phyloP scores from a whole-genome alignment of 2,329 filamentous ascomycete genomes.

The Penicillium sp. region DNA sequence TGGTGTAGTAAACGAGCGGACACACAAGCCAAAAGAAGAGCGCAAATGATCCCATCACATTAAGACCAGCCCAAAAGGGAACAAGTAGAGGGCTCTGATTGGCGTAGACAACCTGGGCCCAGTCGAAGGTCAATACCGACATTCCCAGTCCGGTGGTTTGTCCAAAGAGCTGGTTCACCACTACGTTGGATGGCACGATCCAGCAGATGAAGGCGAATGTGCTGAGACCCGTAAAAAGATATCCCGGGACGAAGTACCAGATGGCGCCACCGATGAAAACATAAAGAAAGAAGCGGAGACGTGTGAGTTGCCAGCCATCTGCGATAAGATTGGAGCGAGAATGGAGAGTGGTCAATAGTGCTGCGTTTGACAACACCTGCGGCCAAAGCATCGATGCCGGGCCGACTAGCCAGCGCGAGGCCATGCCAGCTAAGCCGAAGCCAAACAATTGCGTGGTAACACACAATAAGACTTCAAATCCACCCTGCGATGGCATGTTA shows the following conservation, averaged over 20 bases:
- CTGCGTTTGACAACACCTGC: conserved; percentile 45
- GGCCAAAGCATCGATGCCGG: conserved; percentile 60
- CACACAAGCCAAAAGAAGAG: conserved; percentile 40
- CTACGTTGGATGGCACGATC: conserved; percentile 58
- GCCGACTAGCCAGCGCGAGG: conserved; percentile 49
- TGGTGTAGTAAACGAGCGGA: conserved; percentile 44
- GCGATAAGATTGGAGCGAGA: conserved; percentile 27
- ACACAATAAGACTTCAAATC: conserved; percentile 52
- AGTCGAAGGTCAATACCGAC: conserved; percentile 65
- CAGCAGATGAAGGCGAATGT: conserved; percentile 64
- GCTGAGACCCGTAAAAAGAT: conserved; percentile 59
- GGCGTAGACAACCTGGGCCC: conserved; percentile 62
- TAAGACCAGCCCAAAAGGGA: conserved; percentile 44
- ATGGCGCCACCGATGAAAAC: conserved; percentile 26
- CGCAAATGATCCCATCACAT: conserved; percentile 39
- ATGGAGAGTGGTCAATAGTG: conserved; percentile 38
- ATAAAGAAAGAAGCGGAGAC: conserved; percentile 32
- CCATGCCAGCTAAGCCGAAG: conserved; percentile 55
- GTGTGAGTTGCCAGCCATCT: conserved; percentile 38
- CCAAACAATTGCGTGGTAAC: conserved; percentile 57
- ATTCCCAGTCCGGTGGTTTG: conserved; percentile 59
- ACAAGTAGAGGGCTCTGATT: conserved; percentile 60
- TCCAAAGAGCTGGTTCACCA: conserved; percentile 66
- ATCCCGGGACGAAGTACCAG: conserved; percentile 48
- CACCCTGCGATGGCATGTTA: conserved; percentile 49